phyloP scores from a whole-genome alignment of 495 filamentous ascomycete genomes.

The Lentithecium fluviatile region DNA sequence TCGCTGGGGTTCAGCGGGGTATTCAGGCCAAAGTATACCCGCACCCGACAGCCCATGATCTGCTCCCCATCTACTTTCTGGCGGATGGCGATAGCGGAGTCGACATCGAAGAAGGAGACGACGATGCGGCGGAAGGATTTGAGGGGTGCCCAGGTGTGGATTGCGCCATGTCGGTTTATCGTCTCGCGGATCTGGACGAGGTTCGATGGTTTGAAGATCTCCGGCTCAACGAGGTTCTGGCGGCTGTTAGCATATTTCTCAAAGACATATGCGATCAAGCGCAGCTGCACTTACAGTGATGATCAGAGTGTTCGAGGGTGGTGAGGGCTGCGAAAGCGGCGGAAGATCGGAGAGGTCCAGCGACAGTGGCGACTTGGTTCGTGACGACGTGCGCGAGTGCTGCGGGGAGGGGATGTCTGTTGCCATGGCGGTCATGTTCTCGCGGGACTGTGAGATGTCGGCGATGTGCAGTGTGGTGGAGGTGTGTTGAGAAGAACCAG shows the following conservation, averaged over 20 bases:
- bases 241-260: constrained; percentile 4
- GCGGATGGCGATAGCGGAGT: constrained; percentile 71
- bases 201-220: constrained; percentile 75
- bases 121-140: constrained; percentile 91
- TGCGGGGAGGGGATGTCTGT: constrained; percentile 23
- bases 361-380: constrained; percentile 58
- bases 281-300: constrained; percentile 48
- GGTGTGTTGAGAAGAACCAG: neutral
- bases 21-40: constrained; percentile 90
- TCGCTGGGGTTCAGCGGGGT: constrained; percentile 59
- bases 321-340: constrained; percentile 71
- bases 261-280: neutral
- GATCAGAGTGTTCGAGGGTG: constrained; percentile 89
- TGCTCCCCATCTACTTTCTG: constrained; percentile 66
- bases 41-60: constrained; percentile 67
- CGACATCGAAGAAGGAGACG: constrained; percentile 74
- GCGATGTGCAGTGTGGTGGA: constrained; percentile 2
- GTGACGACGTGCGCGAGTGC: constrained; percentile 33
- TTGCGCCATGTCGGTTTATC: constrained; percentile 64
- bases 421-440: neutral
- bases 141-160: constrained; percentile 87
- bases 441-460: too few relatives aligned
- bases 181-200: constrained; percentile 72
- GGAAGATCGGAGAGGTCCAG: constrained; percentile 82
- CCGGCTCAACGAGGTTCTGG: constrained; percentile 70